phyloP scores from a whole-genome alignment of 1,284 basidiomycete species.

The Naganishia sp. region DNA sequence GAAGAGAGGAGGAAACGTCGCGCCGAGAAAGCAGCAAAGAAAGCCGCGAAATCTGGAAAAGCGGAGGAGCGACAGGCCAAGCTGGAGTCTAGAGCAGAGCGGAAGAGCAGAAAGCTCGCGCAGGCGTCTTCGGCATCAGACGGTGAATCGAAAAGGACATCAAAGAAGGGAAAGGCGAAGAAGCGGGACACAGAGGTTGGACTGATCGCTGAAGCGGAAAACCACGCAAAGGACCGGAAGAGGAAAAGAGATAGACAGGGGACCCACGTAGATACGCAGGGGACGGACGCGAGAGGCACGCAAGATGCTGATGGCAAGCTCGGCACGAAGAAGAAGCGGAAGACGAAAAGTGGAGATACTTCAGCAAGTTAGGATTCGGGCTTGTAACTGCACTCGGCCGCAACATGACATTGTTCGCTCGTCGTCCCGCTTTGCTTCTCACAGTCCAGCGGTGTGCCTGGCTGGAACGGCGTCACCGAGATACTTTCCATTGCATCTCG shows the following conservation, averaged over 20 bases:
- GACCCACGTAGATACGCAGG: not conserved
- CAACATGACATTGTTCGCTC: too few relatives aligned
- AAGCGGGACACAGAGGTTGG: conserved; percentile 33
- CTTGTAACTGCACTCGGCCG: too few relatives aligned
- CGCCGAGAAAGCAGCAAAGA: conserved; percentile 26
- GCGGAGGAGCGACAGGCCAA: conserved; percentile 35
- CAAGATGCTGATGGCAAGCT: conserved; percentile 10
- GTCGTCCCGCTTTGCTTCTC: too few relatives aligned
- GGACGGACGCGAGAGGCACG: conserved; percentile 11
- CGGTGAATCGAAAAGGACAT: not conserved
- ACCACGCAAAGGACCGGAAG: conserved; percentile 5
- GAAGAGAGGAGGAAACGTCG: conserved; percentile 12
- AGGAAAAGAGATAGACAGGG: conserved; percentile 18
- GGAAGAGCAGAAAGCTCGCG: not conserved
- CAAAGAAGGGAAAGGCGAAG: conserved; percentile 26
- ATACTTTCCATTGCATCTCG: too few relatives aligned
- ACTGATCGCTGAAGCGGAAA: not conserved
- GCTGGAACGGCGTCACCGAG: too few relatives aligned
- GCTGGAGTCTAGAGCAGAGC: not conserved
- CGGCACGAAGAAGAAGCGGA: conserved; percentile 26
- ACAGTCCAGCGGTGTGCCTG: too few relatives aligned
- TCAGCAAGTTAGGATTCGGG: too few relatives aligned
- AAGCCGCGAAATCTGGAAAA: conserved; percentile 33
- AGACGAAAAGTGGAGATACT: not conserved
- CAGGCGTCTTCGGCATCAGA: not conserved